phyloP scores from a whole-genome alignment of 441 rosid species.

The Syzygium malaccense region DNA sequence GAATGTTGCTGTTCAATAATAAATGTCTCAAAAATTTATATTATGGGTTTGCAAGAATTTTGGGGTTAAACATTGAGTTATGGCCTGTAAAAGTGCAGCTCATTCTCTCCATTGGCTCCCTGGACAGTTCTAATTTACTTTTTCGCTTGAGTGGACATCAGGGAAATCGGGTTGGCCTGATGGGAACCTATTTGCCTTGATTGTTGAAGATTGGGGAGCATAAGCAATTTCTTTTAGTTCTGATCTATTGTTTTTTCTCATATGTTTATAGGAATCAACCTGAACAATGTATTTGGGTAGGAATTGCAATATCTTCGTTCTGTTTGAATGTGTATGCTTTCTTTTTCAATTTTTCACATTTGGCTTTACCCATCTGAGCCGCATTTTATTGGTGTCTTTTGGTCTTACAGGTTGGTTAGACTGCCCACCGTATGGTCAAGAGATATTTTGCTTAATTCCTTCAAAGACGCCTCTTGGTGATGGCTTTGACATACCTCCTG shows the following conservation, averaged over 20 bases:
- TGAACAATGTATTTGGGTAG: background rate
- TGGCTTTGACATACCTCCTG: constrained; percentile 82
- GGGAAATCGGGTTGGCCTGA: background rate
- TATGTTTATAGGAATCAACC: background rate
- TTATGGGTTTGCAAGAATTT: background rate
- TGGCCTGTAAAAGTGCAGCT: background rate
- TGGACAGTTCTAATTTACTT: background rate
- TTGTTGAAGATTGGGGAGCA: background rate
- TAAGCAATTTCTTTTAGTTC: background rate
- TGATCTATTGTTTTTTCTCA: background rate
- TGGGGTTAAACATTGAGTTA: background rate
- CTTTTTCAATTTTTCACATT: background rate
- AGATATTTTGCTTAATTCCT: constrained; percentile 69
- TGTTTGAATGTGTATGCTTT: background rate
- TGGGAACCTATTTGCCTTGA: background rate
- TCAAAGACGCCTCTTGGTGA: constrained; percentile 97
- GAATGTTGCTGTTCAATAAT: background rate
- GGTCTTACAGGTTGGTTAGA: constrained; percentile 82
- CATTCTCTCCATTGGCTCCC: background rate
- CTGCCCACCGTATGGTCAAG: constrained; percentile 78
- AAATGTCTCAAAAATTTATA: background rate
- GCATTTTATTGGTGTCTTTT: constrained; percentile 2
- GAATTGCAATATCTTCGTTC: background rate
- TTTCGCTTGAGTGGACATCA: background rate
- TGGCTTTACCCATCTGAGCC: background rate